Conservation (phyloP, 1,284 basidiomycete genomes). For the Apiotrichum akiyoshidainum region DNA sequence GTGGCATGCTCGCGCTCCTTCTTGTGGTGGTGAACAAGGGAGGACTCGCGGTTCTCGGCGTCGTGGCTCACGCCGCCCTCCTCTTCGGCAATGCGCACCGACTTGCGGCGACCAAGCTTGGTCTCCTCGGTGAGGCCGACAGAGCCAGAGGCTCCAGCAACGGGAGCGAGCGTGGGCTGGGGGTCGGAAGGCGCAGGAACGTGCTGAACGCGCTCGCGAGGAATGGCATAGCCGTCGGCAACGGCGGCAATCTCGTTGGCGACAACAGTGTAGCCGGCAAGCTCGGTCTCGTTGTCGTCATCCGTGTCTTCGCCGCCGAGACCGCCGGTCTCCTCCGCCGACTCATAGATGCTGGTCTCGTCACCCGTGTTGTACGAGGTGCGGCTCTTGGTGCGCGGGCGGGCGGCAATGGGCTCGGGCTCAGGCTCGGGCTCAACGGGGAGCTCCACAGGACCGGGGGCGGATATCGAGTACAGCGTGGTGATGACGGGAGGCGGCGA, state of each 20-base stretch:
- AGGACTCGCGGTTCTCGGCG: constrained; percentile 6
- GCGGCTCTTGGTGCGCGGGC: constrained; percentile 3
- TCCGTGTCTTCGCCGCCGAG: constrained; percentile 27
- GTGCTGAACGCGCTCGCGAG: background rate
- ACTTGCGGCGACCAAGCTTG: constrained; percentile 35
- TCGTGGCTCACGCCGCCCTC: constrained; percentile 1
- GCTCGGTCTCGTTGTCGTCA: constrained; percentile 28
- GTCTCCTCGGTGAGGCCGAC: constrained; percentile 3
- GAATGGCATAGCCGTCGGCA: constrained; percentile 1
- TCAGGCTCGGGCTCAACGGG: constrained; percentile 14
- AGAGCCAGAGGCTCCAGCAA: background rate
- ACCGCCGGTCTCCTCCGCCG: constrained; percentile 38
- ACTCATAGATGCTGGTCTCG: constrained; percentile 45
- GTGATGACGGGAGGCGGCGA: constrained; percentile 15
- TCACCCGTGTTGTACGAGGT: constrained; percentile 32
- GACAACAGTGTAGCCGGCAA: constrained; percentile 36
- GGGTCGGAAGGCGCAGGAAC: background rate
- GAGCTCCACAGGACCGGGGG: constrained; percentile 42
- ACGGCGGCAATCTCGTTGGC: constrained; percentile 31
- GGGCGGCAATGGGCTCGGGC: background rate
- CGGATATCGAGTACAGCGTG: constrained; percentile 38
- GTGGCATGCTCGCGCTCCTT: constrained; percentile 4
- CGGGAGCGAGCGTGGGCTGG: constrained; percentile 1
- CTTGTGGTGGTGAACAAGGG: background rate
- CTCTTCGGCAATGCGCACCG: constrained; percentile 37